These are phyloP conservation scores for Plectosphaerella sp. DNA, from an alignment of 2,329 filamentous ascomycete genomes.

Conservation along the genomic window DNA sequence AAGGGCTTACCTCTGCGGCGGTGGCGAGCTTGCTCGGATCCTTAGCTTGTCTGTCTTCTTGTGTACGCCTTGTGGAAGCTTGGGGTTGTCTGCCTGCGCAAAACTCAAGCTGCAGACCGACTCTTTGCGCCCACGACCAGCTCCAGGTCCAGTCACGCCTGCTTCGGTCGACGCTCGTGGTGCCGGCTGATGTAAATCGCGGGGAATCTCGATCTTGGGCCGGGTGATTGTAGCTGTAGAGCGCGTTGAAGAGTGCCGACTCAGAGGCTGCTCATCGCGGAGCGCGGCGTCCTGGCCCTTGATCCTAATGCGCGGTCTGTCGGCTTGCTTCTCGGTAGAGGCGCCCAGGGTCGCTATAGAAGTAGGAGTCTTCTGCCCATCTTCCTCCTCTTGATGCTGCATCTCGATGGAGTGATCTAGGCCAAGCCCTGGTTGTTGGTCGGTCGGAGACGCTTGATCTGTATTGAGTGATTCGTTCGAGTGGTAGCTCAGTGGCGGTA, in stretches of 20 bases:
- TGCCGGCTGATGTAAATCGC: not conserved
- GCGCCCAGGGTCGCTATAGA: not conserved
- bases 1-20: constrained; percentile 41
- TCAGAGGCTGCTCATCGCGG: not conserved
- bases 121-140: constrained; percentile 27
- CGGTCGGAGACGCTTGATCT: not conserved
- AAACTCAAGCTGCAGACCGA: constrained; percentile 46
- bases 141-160: not conserved
- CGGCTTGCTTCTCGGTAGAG: constrained; percentile 8
- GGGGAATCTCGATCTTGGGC: not conserved
- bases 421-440: not conserved
- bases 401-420: not conserved
- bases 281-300: constrained; percentile 2
- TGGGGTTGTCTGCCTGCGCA: constrained; percentile 35
- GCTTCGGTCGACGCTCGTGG: constrained; percentile 17
- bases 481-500: not conserved
- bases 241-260: not conserved
- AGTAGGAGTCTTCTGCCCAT: not conserved
- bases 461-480: not conserved
- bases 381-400: not conserved
- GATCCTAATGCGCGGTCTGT: constrained; percentile 2
- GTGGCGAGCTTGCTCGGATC: constrained; percentile 42
- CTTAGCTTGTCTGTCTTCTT: constrained; percentile 37
- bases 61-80: constrained; percentile 43
- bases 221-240: not conserved